Base-by-base conservation (phyloP, 345 rosid genomes). In the Cardiospermum halicacabum region DNA sequence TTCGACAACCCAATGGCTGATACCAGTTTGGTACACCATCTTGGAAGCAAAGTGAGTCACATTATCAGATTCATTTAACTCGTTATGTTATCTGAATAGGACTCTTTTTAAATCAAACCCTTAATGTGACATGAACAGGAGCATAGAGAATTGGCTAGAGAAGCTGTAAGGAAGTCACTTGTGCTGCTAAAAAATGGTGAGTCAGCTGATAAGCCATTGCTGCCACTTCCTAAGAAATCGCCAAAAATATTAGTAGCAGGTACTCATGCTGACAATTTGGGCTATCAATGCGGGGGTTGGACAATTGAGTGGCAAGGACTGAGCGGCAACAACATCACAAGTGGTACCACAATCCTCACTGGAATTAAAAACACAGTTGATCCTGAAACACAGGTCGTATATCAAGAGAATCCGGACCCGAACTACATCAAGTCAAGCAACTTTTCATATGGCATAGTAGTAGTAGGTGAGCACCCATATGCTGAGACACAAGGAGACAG, bases 131-230 rank as follows among this genome's bases (percentile, higher is more conserved):
- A 24, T 82, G 60, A 65, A 58, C 78, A 85, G 91, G 86, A 80
- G 43, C 88, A 85, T 43, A 70, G 91, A 61, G 81, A 77, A 49
- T 65, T 85, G 69, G 88, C 84, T 1, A 77, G 81, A 74, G 91
- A 85, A 81, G 88, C 88, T 42, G 91, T 83, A 56, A 83, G 86
- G 75, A 85, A 83, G 75, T 77, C 84, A 50, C 86, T 85, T 19
- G 91, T 83, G 61, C 81, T 85, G 47, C 62, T 83, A 36, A 85
- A 79, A 80, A 85, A 83, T 58, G 91, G 88, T 7, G 50, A n/a
- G n/a, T n/a, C n/a, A n/a, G n/a, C n/a, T n/a, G n/a, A n/a, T n/a
- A n/a, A n/a, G n/a, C n/a, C n/a, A n/a, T n/a, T n/a, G n/a, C n/a
- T n/a, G n/a, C n/a, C n/a, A n/a, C n/a, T n/a, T n/a, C n/a, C n/a